A percentile compares a stretch with the other conserved stretches of the same genome.
Evolutionary conservation across 441 rosid species (phyloP).

Genomic region (Arabidopsis lyrata): DNA sequence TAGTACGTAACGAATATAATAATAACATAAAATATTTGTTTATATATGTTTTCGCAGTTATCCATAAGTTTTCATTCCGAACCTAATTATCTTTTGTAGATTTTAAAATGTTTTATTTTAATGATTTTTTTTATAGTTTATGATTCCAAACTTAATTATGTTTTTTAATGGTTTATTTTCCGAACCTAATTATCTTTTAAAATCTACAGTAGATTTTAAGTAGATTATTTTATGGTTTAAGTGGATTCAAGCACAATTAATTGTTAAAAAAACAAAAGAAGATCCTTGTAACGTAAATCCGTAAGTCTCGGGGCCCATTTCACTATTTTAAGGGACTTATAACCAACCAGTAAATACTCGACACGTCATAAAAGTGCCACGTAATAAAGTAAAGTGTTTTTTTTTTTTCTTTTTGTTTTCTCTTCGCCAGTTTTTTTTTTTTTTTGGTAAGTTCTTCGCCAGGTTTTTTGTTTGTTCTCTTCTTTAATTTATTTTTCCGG

Average conservation of each 20-base stretch:
- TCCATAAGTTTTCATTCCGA: background rate
- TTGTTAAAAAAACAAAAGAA: background rate
- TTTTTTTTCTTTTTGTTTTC: conserved; percentile 8
- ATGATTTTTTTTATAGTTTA: too few relatives aligned
- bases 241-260: too few relatives aligned
- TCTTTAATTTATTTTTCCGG: conserved; percentile 3
- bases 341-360: background rate
- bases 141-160: too few relatives aligned
- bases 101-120: background rate
- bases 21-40: too few relatives aligned
- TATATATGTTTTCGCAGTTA: too few relatives aligned
- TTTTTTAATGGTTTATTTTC: too few relatives aligned
- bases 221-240: too few relatives aligned
- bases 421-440: background rate
- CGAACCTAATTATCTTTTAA: too few relatives aligned
- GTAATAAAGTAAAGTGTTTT: conserved; percentile 16
- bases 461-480: background rate
- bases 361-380: conserved; percentile 35
- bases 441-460: too few relatives aligned
- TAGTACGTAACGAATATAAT: too few relatives aligned
- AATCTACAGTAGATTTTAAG: too few relatives aligned
- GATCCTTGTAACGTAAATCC: conserved; percentile 34
- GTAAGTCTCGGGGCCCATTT: conserved; percentile 26
- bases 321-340: conserved; percentile 20
- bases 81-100: too few relatives aligned